These are phyloP conservation scores for Backusella circina DNA, from an alignment of 192 early-diverging fungal species.

Conservation along the genomic window DNA sequence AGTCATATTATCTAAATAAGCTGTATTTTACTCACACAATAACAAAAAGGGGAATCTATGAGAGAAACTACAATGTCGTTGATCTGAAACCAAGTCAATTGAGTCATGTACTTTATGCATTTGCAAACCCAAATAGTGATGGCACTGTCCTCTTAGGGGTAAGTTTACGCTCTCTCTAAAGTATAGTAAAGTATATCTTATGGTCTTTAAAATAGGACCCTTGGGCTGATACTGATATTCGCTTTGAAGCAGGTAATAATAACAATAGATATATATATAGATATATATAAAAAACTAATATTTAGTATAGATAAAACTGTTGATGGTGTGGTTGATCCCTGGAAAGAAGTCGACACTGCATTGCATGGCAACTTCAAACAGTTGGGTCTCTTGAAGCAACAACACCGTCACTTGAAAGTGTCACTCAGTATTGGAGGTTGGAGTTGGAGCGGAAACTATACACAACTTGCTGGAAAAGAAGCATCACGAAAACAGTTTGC, in stretches of 20 bases:
- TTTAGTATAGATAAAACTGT: slow-evolving; percentile 20
- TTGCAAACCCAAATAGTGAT: slow-evolving; percentile 64
- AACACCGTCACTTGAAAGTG: slow-evolving; percentile 65
- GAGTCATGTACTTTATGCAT: slow-evolving; percentile 77
- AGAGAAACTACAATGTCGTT: slow-evolving; percentile 57
- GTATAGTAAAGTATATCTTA: not conserved
- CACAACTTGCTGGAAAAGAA: slow-evolving; percentile 52
- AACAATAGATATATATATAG: not conserved
- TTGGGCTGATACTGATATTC: slow-evolving; percentile 82
- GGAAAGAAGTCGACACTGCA: slow-evolving; percentile 51
- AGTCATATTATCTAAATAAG: not conserved
- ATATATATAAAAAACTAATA: not conserved
- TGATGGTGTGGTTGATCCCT: slow-evolving; percentile 48
- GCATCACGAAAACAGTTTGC: slow-evolving; percentile 58
- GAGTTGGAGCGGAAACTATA: slow-evolving; percentile 76
- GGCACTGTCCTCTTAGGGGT: slow-evolving; percentile 63
- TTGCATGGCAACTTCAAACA: slow-evolving; percentile 62
- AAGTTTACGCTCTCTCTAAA: not conserved
- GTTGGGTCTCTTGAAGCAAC: slow-evolving; percentile 63
- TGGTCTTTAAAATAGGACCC: slow-evolving; percentile 44
- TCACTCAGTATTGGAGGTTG: slow-evolving; percentile 77
- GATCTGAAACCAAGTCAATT: slow-evolving; percentile 56
- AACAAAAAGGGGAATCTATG: slow-evolving; percentile 71
- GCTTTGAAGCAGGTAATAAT: slow-evolving; percentile 25
- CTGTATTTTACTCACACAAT: no score